phyloP scores from a whole-genome alignment of 208 protist genomes.

The Herpetomonas muscarum region DNA sequence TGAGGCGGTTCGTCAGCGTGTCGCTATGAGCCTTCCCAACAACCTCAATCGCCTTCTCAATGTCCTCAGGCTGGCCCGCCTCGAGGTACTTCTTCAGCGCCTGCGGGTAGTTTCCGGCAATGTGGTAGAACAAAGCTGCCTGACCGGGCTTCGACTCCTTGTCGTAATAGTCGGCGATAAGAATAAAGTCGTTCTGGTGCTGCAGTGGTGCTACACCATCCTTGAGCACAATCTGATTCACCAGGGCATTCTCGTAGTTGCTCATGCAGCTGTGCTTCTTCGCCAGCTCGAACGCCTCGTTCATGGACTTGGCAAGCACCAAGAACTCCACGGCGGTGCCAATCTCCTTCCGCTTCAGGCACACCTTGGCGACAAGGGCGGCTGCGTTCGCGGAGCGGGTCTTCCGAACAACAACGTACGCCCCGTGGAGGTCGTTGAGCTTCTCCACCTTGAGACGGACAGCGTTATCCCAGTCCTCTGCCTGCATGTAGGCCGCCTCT shows the following conservation, averaged over 20 bases:
- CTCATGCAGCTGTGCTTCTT: constrained; percentile 83
- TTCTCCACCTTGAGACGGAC: constrained; percentile 94
- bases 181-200: constrained; percentile 69
- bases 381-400: constrained; percentile 91
- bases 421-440: constrained; percentile 90
- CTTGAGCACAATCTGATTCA: constrained; percentile 73
- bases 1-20: constrained; percentile 90
- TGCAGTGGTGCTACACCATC: constrained; percentile 76
- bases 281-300: constrained; percentile 94
- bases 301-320: constrained; percentile 88
- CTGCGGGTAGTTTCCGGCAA: constrained; percentile 81
- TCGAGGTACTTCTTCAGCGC: constrained; percentile 92
- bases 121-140: constrained; percentile 91
- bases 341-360: constrained; percentile 82
- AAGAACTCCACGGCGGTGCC: constrained; percentile 95
- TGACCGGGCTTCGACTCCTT: constrained; percentile 64
- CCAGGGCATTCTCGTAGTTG: constrained; percentile 76
- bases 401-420: constrained; percentile 94
- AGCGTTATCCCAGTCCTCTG: constrained; percentile 95
- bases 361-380: constrained; percentile 89
- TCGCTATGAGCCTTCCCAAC: constrained; percentile 93
- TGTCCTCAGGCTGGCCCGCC: constrained; percentile 74
- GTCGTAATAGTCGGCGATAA: constrained; percentile 94
- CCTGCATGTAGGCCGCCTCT: constrained; percentile 89
- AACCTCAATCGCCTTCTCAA: constrained; percentile 92